Evolutionary conservation across 1,284 basidiomycete species (phyloP), one percentile per base, ranked within the genome.

Genomic region (Sporisorium scitamineum): DNA sequence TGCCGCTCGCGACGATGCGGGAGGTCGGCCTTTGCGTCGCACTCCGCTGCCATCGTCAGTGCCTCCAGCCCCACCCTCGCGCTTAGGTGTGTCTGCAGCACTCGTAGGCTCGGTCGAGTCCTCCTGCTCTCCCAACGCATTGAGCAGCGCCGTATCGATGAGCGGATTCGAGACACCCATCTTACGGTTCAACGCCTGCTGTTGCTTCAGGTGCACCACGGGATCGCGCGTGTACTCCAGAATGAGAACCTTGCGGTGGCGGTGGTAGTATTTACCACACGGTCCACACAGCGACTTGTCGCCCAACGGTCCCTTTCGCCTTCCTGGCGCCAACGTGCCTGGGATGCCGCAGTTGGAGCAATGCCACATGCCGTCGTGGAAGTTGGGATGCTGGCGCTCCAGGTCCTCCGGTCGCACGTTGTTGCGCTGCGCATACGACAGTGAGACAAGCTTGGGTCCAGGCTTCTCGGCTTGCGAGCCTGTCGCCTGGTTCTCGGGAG

Each of bases 241-340:
- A 32, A 70, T 61, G 29, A 73, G 61, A 22, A 83, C 72, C 52
- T 82, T 79, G 26, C 84, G 78, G 55, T 82, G 80, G 20, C 81
- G 79, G 70, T 83, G 82, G 55, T 74, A 84, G 54, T 51, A 89
- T 91, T 84, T 88, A 92, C 95, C 94, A 86, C 95, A 97, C 31
- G 90, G 90, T 44, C 92, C 93, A 87, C 95, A 98, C 82, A 97
- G 91, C 22, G 91, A 92, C 86, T 95, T 94, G 82, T 94, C 92
- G 26, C 95, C 94, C 62, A 94, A 87, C 3, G 93, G 94, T 2
- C 94, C 94, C 85, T 95, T 95, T 76, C 84, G 71, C 61, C 58
- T 76, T 31, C 76, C 77, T 13, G 80, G 60, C 34, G 72, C 78
- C 0, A 85, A 61, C 44, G 67, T 67, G 20, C 78, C 84, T 4